Evolutionary conservation across 257 asterid species (phyloP).

Genomic region (Thymus quinquecostatus): DNA sequence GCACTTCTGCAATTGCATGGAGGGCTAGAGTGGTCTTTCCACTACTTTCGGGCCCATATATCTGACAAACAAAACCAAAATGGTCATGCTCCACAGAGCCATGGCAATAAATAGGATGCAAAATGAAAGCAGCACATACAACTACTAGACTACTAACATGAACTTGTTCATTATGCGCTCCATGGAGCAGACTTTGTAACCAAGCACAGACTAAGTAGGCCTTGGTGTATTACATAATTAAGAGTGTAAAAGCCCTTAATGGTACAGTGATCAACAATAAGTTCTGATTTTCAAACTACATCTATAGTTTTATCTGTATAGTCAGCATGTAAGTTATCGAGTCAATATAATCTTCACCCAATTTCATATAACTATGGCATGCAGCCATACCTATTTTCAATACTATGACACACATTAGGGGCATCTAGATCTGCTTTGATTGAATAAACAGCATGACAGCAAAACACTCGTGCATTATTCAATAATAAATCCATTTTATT

Average conservation of each 20-base stretch:
- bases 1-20: constrained; percentile 99
- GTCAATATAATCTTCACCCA: background rate
- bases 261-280: constrained; percentile 7
- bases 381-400: background rate
- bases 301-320: background rate
- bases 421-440: background rate
- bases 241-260: background rate
- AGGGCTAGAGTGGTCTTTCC: constrained; percentile 98
- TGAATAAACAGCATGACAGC: background rate
- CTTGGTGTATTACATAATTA: background rate
- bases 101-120: background rate
- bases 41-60: constrained; percentile 99
- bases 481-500: background rate
- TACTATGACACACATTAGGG: background rate
- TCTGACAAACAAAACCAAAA: constrained; percentile 43
- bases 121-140: background rate
- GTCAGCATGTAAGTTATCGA: constrained; percentile 1
- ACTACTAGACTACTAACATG: background rate
- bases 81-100: constrained; percentile 27
- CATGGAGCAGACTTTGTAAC: background rate
- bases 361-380: background rate
- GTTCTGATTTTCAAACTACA: background rate
- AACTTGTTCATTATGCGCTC: constrained; percentile 1
- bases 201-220: background rate
- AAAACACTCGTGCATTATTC: constrained; percentile 3